phyloP scores from a whole-genome alignment of 352 stramenopile genomes.

The Halophytophthora polymorphica region DNA sequence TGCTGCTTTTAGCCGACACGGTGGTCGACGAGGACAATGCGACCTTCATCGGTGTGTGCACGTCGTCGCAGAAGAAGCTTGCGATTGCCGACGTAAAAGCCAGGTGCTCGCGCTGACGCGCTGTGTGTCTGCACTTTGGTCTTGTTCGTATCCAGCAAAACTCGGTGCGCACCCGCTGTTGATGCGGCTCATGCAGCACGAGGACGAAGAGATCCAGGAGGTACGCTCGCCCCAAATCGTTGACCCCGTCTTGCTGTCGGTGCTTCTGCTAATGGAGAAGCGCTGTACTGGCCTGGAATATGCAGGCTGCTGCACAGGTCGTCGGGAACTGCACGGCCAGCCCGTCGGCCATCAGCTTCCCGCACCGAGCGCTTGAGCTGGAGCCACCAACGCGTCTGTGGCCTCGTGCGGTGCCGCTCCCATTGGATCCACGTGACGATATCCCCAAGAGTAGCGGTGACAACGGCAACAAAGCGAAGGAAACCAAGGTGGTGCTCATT shows the following conservation, averaged over 20 bases:
- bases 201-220: conserved; percentile 72
- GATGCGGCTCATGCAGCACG: conserved; percentile 78
- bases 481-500: conserved; percentile 61
- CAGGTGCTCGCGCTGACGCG: background rate
- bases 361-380: conserved; percentile 55
- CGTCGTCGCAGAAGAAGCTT: background rate
- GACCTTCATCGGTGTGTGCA: conserved; percentile 62
- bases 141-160: conserved; percentile 29
- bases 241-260: background rate
- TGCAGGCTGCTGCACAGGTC: conserved; percentile 58
- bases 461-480: conserved; percentile 13
- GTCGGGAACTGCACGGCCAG: conserved; percentile 64
- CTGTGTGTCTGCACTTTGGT: background rate
- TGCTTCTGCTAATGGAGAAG: conserved; percentile 1
- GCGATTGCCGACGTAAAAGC: too few species aligned
- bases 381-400: conserved; percentile 50
- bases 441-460: conserved; percentile 6
- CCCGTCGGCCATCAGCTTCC: conserved; percentile 69
- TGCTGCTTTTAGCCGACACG: conserved; percentile 49
- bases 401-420: conserved; percentile 53
- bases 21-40: conserved; percentile 82
- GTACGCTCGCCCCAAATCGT: conserved; percentile 20
- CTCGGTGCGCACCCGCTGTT: conserved; percentile 64
- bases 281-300: background rate
- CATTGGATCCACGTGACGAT: conserved; percentile 57